Evolutionary conservation across 106 monocot genomes (phyloP).

Genomic region (Apostasia ramifera): DNA sequence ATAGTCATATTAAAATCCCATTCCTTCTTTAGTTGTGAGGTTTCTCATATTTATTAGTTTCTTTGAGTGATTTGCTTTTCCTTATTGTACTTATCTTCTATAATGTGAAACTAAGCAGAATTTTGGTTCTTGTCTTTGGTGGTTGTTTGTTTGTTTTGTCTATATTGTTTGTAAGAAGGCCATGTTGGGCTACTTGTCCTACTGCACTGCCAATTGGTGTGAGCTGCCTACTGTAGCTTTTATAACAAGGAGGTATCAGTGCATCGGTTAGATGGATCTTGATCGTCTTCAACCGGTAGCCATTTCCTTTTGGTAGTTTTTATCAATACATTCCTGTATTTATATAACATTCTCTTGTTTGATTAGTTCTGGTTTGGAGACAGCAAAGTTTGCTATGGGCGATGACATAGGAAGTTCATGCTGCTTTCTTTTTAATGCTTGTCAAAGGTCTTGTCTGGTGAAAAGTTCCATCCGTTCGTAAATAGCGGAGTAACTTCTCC

Average conservation of each 20-base stretch:
- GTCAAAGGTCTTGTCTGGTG: constrained; percentile 4
- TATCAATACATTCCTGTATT: constrained; percentile 30
- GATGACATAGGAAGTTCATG: constrained; percentile 24
- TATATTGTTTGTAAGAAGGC: constrained; percentile 75
- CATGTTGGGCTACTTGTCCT: constrained; percentile 71
- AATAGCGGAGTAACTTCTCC: constrained; percentile 52
- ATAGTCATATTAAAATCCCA: too few relatives aligned
- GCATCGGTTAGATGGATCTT: constrained; percentile 80
- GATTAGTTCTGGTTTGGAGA: constrained; percentile 6
- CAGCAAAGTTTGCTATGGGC: neutral
- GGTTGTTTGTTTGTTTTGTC: constrained; percentile 55
- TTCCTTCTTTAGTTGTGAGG: too few relatives aligned
- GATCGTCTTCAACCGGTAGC: constrained; percentile 46
- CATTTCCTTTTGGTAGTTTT: constrained; percentile 47
- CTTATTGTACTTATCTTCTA: too few relatives aligned
- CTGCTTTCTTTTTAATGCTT: constrained; percentile 14
- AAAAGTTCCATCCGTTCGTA: constrained; percentile 30
- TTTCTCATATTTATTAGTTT: too few relatives aligned
- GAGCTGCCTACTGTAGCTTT: constrained; percentile 69
- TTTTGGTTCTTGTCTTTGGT: constrained; percentile 15
- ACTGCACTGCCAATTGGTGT: constrained; percentile 80
- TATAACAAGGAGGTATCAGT: constrained; percentile 57
- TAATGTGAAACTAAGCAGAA: too few relatives aligned
- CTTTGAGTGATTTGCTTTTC: too few relatives aligned
- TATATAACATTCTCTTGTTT: constrained; percentile 20